Evolutionary conservation across 2,329 filamentous ascomycete genomes (phyloP), one percentile per base, ranked within the genome.

Genomic region (Microthyrium microscopicum): DNA sequence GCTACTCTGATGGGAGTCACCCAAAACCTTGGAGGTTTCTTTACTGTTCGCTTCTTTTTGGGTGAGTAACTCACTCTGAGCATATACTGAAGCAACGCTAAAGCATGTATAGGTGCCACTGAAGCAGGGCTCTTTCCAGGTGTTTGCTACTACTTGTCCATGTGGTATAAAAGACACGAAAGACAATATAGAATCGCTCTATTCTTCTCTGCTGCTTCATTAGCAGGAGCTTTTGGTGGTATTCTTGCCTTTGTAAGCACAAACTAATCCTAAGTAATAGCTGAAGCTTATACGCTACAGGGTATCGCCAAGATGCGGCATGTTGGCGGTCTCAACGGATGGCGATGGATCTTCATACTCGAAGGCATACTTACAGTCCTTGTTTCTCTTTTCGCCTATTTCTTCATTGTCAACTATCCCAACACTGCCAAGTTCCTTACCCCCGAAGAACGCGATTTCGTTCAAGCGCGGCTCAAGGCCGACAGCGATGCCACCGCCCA

Each of bases 401-500:
- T 29, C 25, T 38, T 38, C 36, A 35, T 38, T 21, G 16, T 26
- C 9, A 31, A 79, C 50, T 76, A 74, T 35, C 73, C 73, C 0
- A 57, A 61, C 22, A 73, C 62, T 0, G 68, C 72, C 4, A 58
- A 57, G 2, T 77, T 76, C 40, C 54, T 77, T 7, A 61, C 55
- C 0, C 54, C 66, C 2, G 45, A 56, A 3, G 61, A 68, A 40
- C 57, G 72, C 2, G 53, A 58, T 0, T 70, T 66, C 36, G 66
- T 83, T 31, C 63, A 70, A 15, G 59, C 64, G 8, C 70, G 79
- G 0, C 60, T 85, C 19, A 29, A 27, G 12, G 19, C 27, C 15
- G 34, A 31, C n/a, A 24, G 19, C 8, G 29, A 36, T 15, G 29
- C 29, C 8, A 36, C 29, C 13, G 19, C 20, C 6, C 31, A 27